phyloP scores from a whole-genome alignment of 2,329 filamentous ascomycete genomes.

The Plenodomus biglobosus region DNA sequence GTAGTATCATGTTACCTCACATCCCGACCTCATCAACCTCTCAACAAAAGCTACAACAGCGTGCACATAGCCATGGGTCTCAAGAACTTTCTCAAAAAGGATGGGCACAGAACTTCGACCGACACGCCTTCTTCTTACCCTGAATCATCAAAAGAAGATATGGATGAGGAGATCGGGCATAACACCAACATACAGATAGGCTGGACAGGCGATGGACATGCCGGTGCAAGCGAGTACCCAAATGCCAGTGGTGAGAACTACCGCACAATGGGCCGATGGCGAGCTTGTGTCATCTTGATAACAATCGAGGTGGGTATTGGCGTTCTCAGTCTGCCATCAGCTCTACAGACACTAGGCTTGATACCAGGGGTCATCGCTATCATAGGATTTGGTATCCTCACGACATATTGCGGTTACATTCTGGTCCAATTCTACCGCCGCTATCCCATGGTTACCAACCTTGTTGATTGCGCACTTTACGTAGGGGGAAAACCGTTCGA shows the following conservation, averaged over 20 bases:
- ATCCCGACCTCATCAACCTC: background rate
- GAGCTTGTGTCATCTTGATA: constrained; percentile 34
- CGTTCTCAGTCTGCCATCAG: constrained; percentile 31
- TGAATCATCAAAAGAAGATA: constrained; percentile 21
- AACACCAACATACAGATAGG: constrained; percentile 29
- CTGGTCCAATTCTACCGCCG: constrained; percentile 29
- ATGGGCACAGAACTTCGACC: constrained; percentile 14
- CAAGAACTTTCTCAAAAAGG: constrained; percentile 29
- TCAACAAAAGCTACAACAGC: background rate
- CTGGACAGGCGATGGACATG: constrained; percentile 26
- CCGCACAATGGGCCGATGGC: constrained; percentile 31
- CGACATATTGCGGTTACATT: constrained; percentile 33
- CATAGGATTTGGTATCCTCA: constrained; percentile 28
- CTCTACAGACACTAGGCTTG: constrained; percentile 31
- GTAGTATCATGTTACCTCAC: constrained; percentile 4
- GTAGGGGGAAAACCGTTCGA: constrained; percentile 33
- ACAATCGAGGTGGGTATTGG: constrained; percentile 37
- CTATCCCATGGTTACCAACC: constrained; percentile 34
- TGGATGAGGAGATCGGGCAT: constrained; percentile 26
- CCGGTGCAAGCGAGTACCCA: constrained; percentile 27
- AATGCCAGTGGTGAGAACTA: constrained; percentile 24
- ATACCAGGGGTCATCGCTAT: constrained; percentile 37
- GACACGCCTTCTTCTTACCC: constrained; percentile 17
- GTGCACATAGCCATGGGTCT: constrained; percentile 25
- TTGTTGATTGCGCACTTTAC: constrained; percentile 33